Evolutionary conservation across 1,284 basidiomycete genomes (phyloP).

Genomic region (Spongispora temasekensis): DNA sequence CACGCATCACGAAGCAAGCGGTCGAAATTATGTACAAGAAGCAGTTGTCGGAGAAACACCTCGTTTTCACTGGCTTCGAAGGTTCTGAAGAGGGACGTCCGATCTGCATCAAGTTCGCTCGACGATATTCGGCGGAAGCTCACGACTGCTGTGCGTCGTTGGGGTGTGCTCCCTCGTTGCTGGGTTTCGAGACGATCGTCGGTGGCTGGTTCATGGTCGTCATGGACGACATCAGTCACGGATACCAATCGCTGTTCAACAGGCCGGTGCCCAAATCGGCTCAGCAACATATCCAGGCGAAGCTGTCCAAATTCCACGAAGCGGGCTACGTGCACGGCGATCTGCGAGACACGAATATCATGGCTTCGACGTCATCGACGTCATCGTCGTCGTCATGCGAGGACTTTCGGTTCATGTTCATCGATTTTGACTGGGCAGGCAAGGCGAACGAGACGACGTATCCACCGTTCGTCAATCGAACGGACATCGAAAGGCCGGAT

Average conservation of each 20-base stretch:
- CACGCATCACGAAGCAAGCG: neutral
- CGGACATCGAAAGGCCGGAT: neutral
- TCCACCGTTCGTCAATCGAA: neutral
- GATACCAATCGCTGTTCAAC: neutral
- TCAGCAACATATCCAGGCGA: neutral
- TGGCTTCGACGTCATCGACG: neutral
- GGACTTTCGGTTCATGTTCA: neutral
- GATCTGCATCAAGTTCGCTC: neutral
- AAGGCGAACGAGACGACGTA: neutral
- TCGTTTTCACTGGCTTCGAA: neutral
- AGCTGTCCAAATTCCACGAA: neutral
- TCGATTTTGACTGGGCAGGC: constrained; percentile 5
- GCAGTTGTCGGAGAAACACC: neutral
- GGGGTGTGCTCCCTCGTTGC: neutral
- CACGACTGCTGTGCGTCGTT: neutral
- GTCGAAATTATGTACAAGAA: neutral
- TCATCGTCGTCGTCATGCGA: no score
- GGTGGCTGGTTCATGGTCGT: neutral
- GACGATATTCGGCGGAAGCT: neutral
- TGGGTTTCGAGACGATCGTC: neutral
- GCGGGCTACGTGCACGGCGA: neutral
- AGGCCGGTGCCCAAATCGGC: neutral
- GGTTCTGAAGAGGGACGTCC: neutral
- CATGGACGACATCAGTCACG: neutral
- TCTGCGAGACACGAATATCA: neutral